Conservation (phyloP, 139 green algal genomes). For the Chlamydomonas sp. region DNA sequence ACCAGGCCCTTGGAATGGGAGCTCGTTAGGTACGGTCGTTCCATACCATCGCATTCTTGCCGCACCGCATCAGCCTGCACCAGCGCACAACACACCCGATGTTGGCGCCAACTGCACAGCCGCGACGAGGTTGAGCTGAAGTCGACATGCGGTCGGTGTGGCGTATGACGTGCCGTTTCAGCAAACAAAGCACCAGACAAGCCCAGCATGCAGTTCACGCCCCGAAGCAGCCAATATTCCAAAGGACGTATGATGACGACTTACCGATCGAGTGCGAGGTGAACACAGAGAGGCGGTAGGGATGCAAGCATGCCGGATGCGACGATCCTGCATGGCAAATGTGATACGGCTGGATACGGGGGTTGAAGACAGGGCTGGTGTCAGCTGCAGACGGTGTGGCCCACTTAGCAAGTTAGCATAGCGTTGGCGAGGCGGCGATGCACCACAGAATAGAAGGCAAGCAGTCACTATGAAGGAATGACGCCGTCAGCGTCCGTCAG, state of each 20-base stretch:
- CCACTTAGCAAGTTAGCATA: too few relatives aligned
- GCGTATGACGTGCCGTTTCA: background rate
- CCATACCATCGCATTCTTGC: background rate
- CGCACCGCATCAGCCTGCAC: slow-evolving; percentile 37
- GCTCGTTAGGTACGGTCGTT: background rate
- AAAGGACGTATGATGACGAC: background rate
- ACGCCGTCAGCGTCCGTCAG: background rate
- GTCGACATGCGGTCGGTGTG: background rate
- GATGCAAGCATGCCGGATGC: slow-evolving; percentile 63
- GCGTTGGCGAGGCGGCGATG: background rate
- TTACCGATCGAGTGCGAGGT: slow-evolving; percentile 68
- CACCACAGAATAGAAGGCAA: background rate
- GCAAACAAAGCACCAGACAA: background rate
- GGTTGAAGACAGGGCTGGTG: background rate
- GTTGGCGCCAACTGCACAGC: slow-evolving; percentile 46
- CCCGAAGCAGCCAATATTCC: too few relatives aligned
- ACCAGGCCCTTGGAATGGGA: slow-evolving; percentile 44
- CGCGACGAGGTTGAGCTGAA: too few relatives aligned
- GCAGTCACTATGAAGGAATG: background rate
- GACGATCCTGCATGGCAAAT: slow-evolving; percentile 26
- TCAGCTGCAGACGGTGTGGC: background rate
- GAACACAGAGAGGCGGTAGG: slow-evolving; percentile 64
- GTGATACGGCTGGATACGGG: background rate
- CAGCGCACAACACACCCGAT: slow-evolving; percentile 42
- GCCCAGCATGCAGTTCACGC: background rate